Conservation (phyloP, 2,329 filamentous ascomycete species). For the Paecilomyces niveus region DNA sequence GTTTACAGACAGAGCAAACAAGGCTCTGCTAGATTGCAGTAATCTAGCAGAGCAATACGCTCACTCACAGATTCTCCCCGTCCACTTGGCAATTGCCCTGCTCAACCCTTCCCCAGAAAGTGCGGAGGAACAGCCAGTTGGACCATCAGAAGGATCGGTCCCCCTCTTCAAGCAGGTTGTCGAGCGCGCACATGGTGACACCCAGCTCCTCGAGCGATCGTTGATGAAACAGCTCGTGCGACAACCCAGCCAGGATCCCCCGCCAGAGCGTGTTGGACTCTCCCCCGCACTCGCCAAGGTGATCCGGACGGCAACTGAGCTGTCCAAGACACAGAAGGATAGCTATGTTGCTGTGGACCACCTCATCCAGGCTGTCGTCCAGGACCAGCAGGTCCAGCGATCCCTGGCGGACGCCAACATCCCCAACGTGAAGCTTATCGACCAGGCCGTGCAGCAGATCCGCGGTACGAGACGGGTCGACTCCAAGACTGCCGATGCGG, state of each 20-base stretch:
- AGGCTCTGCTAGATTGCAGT: slow-evolving; percentile 84
- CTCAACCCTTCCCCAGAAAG: slow-evolving; percentile 44
- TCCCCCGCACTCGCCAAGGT: slow-evolving; percentile 76
- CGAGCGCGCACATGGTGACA: slow-evolving; percentile 87
- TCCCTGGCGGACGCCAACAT: slow-evolving; percentile 81
- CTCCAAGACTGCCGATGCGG: slow-evolving; percentile 87
- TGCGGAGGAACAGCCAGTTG: slow-evolving; percentile 66
- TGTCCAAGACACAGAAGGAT: slow-evolving; percentile 97
- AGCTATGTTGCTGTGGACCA: slow-evolving; percentile 92
- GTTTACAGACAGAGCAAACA: slow-evolving; percentile 88
- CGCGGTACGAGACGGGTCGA: slow-evolving; percentile 90
- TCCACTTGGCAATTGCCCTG: slow-evolving; percentile 68
- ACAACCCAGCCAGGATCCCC: slow-evolving; percentile 87
- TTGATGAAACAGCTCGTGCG: slow-evolving; percentile 90
- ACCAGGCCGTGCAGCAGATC: slow-evolving; percentile 84
- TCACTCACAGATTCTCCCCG: slow-evolving; percentile 81
- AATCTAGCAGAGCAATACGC: slow-evolving; percentile 79
- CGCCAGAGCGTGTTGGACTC: slow-evolving; percentile 79
- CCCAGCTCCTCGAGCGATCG: slow-evolving; percentile 77
- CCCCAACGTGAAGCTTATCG: slow-evolving; percentile 82
- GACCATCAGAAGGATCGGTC: slow-evolving; percentile 52
- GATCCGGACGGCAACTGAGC: slow-evolving; percentile 73
- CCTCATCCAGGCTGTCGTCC: slow-evolving; percentile 74
- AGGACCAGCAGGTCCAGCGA: slow-evolving; percentile 67
- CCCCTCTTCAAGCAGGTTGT: slow-evolving; percentile 94